A percentile compares a stretch with the other conserved stretches of the same genome.
Conservation (phyloP, 2,329 filamentous ascomycete genomes). For the Aspergillus niger region DNA sequence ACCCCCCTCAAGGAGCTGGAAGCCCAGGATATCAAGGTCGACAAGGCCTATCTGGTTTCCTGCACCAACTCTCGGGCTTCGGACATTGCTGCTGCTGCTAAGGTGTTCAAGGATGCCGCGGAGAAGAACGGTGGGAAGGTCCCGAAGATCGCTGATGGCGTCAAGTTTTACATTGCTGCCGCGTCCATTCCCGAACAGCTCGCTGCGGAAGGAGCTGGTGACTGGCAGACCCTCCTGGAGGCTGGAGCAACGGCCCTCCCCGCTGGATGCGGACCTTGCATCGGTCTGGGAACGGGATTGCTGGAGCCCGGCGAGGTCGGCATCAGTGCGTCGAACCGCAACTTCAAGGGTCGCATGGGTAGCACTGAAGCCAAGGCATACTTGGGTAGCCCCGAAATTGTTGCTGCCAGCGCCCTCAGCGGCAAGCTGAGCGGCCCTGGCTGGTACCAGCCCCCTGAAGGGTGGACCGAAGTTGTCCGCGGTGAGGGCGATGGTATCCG, state of each 20-base stretch:
- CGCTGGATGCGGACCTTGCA: constrained; percentile 79
- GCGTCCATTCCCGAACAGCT: constrained; percentile 78
- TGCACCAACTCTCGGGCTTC: constrained; percentile 86
- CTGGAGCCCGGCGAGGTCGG: constrained; percentile 84
- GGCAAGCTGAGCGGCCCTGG: constrained; percentile 65
- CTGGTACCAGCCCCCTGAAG: constrained; percentile 72
- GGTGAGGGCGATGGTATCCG: constrained; percentile 69
- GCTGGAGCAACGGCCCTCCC: constrained; percentile 75
- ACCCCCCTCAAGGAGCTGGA: constrained; percentile 76
- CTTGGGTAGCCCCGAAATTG: constrained; percentile 84
- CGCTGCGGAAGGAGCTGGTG: constrained; percentile 74
- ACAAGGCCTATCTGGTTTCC: constrained; percentile 85
- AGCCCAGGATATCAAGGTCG: constrained; percentile 70
- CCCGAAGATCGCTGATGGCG: constrained; percentile 71
- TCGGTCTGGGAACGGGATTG: constrained; percentile 78
- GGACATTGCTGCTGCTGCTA: constrained; percentile 78
- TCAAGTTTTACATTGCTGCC: constrained; percentile 87
- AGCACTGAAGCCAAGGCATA: constrained; percentile 78
- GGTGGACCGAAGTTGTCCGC: constrained; percentile 58
- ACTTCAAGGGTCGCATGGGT: constrained; percentile 92
- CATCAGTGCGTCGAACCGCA: constrained; percentile 80
- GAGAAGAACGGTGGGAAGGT: constrained; percentile 59
- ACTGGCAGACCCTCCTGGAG: constrained; percentile 80
- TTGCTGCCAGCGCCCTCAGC: constrained; percentile 80
- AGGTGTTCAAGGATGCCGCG: constrained; percentile 79